Percentiles rank a stretch among this genome's conserved stretches.
These are phyloP conservation scores for Geosmithia flava DNA, from an alignment of 2,329 filamentous ascomycete species.

Conservation along the genomic window DNA sequence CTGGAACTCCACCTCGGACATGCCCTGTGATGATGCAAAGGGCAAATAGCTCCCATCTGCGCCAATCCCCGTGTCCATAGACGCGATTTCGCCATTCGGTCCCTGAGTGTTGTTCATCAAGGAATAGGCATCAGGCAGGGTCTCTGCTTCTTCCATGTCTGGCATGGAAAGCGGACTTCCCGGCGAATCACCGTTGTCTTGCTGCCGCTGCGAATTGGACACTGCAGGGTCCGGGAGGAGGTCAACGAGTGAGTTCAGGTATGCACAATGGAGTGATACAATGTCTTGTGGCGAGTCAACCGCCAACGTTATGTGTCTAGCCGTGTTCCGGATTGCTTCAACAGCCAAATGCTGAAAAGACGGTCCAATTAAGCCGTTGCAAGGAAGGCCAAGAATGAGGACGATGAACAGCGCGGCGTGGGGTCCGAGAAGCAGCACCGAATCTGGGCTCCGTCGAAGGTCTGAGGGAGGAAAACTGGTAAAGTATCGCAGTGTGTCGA, in stretches of 20 bases:
- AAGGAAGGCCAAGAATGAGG: slow-evolving; percentile 5
- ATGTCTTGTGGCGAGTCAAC: slow-evolving; percentile 7
- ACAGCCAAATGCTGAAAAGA: slow-evolving; percentile 5
- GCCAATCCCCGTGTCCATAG: no score
- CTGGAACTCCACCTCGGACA: no score
- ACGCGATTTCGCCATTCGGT: no score
- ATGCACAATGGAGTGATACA: not conserved
- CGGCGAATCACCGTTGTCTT: no score
- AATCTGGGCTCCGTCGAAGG: slow-evolving; percentile 5
- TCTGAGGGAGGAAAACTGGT: slow-evolving; percentile 5
- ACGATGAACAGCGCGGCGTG: slow-evolving; percentile 6
- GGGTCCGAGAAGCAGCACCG: slow-evolving; percentile 5
- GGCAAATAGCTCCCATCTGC: no score
- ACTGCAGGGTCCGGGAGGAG: no score
- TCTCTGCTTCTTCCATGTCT: no score
- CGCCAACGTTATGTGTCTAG: slow-evolving; percentile 2
- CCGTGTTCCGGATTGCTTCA: slow-evolving; percentile 3
- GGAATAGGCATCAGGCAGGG: no score
- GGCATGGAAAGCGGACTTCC: no score
- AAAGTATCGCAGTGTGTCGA: slow-evolving; percentile 4
- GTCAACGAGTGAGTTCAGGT: slow-evolving; percentile 1
- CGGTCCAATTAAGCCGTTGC: slow-evolving; percentile 5
- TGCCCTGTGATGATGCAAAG: no score
- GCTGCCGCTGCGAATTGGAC: no score
- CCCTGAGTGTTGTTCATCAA: no score